phyloP scores from a whole-genome alignment of 345 rosid species.

The Dimocarpus longan region DNA sequence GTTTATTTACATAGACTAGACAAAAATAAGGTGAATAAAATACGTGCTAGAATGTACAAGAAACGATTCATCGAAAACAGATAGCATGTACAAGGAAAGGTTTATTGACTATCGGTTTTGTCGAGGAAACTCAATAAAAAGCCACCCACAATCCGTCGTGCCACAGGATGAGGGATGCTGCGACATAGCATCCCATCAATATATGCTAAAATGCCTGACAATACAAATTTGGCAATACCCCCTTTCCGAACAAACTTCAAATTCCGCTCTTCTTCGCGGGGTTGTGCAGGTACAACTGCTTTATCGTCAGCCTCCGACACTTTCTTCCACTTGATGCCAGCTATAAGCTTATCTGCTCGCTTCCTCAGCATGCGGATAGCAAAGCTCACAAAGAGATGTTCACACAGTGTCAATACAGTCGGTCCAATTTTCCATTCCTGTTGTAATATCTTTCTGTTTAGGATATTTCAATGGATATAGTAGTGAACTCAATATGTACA shows the following conservation, averaged over 20 bases:
- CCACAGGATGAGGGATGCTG: conserved; percentile 82
- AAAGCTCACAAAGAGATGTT: conserved; percentile 89
- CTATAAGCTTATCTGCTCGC: conserved; percentile 50
- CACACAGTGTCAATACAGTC: conserved; percentile 73
- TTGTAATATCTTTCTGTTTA: conserved; percentile 1
- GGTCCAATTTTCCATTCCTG: conserved; percentile 96
- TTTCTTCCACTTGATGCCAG: conserved; percentile 41
- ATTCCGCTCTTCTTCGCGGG: conserved; percentile 32
- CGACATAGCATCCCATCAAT: conserved; percentile 90
- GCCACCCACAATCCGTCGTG: conserved; percentile 88
- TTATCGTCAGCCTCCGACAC: conserved; percentile 32
- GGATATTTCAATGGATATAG: neutral
- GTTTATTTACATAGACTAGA: neutral
- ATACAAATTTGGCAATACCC: conserved; percentile 67
- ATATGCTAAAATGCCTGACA: conserved; percentile 81
- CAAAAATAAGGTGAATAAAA: neutral
- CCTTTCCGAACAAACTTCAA: conserved; percentile 66
- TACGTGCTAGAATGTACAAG: neutral
- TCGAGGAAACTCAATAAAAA: conserved; percentile 79
- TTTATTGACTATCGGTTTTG: conserved; percentile 39
- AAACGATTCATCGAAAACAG: conserved; percentile 14
- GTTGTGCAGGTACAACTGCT: conserved; percentile 38
- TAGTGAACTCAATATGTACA: neutral
- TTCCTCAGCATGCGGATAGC: conserved; percentile 71
- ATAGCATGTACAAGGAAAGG: conserved; percentile 1